Evolutionary conservation across 176 grass and related monocot species (phyloP).

Genomic region (Rhynchospora breviuscula): DNA sequence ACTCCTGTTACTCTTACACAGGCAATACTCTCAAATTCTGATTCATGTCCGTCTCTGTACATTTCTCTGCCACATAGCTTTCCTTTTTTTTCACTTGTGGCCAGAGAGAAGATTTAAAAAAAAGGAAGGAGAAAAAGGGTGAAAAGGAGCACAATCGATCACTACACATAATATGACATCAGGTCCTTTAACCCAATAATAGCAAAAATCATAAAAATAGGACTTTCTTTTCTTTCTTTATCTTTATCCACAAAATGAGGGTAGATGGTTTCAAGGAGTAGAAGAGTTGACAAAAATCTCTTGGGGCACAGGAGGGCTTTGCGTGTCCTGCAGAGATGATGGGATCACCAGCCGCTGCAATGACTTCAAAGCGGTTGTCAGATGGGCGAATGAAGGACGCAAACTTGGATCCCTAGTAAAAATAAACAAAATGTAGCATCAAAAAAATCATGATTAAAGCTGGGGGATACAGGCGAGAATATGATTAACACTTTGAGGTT

Average conservation of each 20-base stretch:
- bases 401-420: slow-evolving; percentile 67
- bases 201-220: slow-evolving; percentile 23
- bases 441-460: background rate
- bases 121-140: slow-evolving; percentile 26
- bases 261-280: slow-evolving; percentile 45
- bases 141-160: slow-evolving; percentile 43
- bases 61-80: slow-evolving; percentile 27
- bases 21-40: slow-evolving; percentile 29
- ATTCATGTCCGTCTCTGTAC: slow-evolving; percentile 37
- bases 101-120: background rate
- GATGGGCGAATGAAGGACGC: slow-evolving; percentile 76
- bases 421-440: background rate
- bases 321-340: slow-evolving; percentile 52
- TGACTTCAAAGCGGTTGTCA: slow-evolving; percentile 68
- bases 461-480: background rate
- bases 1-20: slow-evolving; percentile 2
- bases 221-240: slow-evolving; percentile 22
- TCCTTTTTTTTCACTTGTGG: slow-evolving; percentile 6
- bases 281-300: slow-evolving; percentile 84
- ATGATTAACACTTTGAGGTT: background rate
- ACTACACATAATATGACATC: slow-evolving; percentile 38
- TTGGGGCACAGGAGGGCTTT: slow-evolving; percentile 55
- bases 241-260: slow-evolving; percentile 30
- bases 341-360: slow-evolving; percentile 67
- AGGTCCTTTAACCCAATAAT: slow-evolving; percentile 12